These are phyloP conservation scores for Berberis vulgaris DNA, from an alignment of 164 flowering plant genomes.

Conservation along the genomic window DNA sequence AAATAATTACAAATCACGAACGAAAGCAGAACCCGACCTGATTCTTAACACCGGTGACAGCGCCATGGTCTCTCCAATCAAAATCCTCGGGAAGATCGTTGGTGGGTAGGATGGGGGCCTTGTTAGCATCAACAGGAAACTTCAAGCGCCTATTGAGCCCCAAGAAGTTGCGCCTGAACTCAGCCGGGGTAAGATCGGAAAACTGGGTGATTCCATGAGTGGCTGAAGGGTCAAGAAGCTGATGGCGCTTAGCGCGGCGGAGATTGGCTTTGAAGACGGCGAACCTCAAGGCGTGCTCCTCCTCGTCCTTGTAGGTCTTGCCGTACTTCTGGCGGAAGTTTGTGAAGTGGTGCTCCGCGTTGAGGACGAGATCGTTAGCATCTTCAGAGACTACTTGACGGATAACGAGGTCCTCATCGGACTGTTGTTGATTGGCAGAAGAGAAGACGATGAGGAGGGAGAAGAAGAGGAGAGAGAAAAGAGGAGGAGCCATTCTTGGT, in stretches of 20 bases:
- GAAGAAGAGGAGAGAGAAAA: neutral
- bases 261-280: slow-evolving; percentile 67
- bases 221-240: slow-evolving; percentile 80
- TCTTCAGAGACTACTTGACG: slow-evolving; percentile 22
- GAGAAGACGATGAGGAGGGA: neutral
- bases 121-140: slow-evolving; percentile 47
- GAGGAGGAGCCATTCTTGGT: neutral
- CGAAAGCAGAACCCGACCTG: slow-evolving; percentile 41
- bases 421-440: neutral
- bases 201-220: slow-evolving; percentile 85
- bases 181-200: slow-evolving; percentile 76
- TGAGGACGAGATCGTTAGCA: slow-evolving; percentile 28
- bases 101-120: slow-evolving; percentile 86
- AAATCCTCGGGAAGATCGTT: slow-evolving; percentile 63
- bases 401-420: slow-evolving; percentile 17
- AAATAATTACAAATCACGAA: too few relatives aligned
- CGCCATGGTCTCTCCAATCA: slow-evolving; percentile 94
- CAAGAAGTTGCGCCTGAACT: slow-evolving; percentile 47
- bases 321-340: slow-evolving; percentile 50
- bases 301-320: slow-evolving; percentile 47
- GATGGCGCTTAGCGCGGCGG: slow-evolving; percentile 63
- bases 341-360: slow-evolving; percentile 64
- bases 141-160: slow-evolving; percentile 40
- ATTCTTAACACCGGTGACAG: slow-evolving; percentile 78
- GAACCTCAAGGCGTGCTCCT: slow-evolving; percentile 75